Base-by-base conservation (phyloP, 1,284 basidiomycete genomes). In the Caloboletus inedulis region DNA sequence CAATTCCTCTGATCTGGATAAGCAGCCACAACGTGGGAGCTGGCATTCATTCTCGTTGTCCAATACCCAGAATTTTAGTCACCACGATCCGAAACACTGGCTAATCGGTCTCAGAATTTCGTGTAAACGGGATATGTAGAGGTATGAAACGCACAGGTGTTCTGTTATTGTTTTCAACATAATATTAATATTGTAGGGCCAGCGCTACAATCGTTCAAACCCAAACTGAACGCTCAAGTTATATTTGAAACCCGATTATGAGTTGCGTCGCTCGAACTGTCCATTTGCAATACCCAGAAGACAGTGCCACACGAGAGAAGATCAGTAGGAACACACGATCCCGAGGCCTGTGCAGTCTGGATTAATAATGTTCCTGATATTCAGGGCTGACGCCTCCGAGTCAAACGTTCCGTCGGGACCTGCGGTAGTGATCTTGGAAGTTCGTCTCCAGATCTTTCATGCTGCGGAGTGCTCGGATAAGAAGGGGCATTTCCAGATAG, bases 381-480 rank as follows among this genome's bases (percentile, higher is more conserved):
- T 45, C 58, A 25, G 53, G 29, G 23, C 34, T 43, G 49, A 41
- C 48, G 8, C 48, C 49, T 23, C 37, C 42, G 14, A n/a, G n/a
- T 58, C 59, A 42, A 33, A 21, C 10, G 37, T 27, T 40, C 40
- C 35, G 6, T 12, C 7, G 35, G 35, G 23, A 29, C 18, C 7
- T 16, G 27, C 3, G 45, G 23, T 8, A 47, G 35, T 12, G 44
- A 4, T 18, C n/a, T 35, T 18, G 23, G 34, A 21, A 23, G 19
- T 14, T 34, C 30, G 4, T 21, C 16, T 29, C 2, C 21, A 13
- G 37, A 5, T 10, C 4, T 7, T 25, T 35, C 54, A 14, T 6
- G 21, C 7, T 27, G 41, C 0, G 25, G 30, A 39, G 18, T 12
- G 27, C 30, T 48, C 29, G 30, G 9, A 41, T 43, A 18, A 23